Evolutionary conservation across 2,329 filamentous ascomycete genomes (phyloP).

Genomic region (Simplicillium aogashimaense): DNA sequence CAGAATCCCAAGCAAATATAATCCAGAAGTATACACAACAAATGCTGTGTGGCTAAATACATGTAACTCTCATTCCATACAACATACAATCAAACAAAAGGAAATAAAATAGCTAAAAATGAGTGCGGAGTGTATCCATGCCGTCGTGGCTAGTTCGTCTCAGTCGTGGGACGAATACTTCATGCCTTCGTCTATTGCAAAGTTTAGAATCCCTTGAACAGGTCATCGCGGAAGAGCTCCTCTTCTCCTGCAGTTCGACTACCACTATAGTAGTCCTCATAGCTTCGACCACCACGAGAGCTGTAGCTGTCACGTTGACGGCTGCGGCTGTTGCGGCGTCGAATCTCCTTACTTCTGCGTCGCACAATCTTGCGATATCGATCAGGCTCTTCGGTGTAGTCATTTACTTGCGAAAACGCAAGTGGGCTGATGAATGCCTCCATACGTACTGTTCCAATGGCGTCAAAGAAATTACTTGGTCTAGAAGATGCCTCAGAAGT

Average conservation of each 20-base stretch:
- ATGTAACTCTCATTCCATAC: conserved; percentile 3
- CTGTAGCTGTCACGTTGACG: conserved; percentile 42
- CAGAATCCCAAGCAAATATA: conserved; percentile 1
- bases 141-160: too few species aligned
- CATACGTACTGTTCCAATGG: conserved; percentile 88
- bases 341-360: conserved; percentile 44
- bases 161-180: too few species aligned
- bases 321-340: conserved; percentile 42
- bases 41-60: conserved; percentile 6
- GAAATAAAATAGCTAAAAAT: conserved; percentile 3
- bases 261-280: conserved; percentile 37
- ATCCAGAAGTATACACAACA: conserved; percentile 3
- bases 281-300: conserved; percentile 32
- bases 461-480: conserved; percentile 66
- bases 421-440: conserved; percentile 81
- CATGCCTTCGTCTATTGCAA: too few species aligned
- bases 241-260: conserved; percentile 40
- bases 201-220: conserved; percentile 49
- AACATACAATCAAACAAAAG: not conserved
- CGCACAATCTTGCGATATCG: conserved; percentile 37
- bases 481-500: conserved; percentile 46
- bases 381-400: conserved; percentile 38
- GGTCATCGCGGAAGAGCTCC: conserved; percentile 49
- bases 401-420: conserved; percentile 35
- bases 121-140: conserved; percentile 7